Base-by-base conservation (phyloP, 768 basidiomycete genomes). In the Rhodotorula paludigena region DNA sequence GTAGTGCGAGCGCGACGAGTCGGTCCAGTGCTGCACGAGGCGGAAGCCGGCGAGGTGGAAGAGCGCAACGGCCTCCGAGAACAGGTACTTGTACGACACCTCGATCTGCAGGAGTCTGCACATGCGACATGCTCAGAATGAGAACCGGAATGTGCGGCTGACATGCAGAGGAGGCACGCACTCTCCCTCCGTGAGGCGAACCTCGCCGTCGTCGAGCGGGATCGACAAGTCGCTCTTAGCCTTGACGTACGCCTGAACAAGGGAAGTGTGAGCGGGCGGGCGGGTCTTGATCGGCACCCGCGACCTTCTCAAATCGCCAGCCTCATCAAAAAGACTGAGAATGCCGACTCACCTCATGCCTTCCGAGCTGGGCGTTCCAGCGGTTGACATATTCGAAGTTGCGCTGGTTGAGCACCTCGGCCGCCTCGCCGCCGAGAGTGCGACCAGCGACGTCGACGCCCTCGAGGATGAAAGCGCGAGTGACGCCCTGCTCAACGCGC, bases 1-100 rank as follows among this genome's bases (percentile, higher is more conserved):
- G 2, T 89, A 88, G 77, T 92, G 94, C 23, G 63, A 47, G 35
- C 74, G 75, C 36, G 83, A 80, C 57, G 81, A 82, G 74, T 94
- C 91, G 45, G 81, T 85, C 94, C 92, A 99, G 38, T 87, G 84
- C 72, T 90, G 85, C 53, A 98, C 82, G 11, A 90, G 85, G 9
- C 93, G 84, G n/a, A 99, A 81, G 62, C 89, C 85, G 10, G 87
- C 84, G 33, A 85, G 81, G 0, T 84, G 77, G 77, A 98, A 96
- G 38, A 98, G 81, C 0, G 80, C 77, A 63, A 84, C 82, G 0
- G 85, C 85, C 72, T 93, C 91, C 9, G 72, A 75, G 36, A 87
- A 85, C 0, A 91, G 90, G 77, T 88, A 99, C 92, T 97, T 99
- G 77, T 86, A 81, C 47, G 90, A 92, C 71, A 86, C 83, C 76